Conservation (phyloP, 106 monocot genomes). For the Dendrobium chrysotoxum region DNA sequence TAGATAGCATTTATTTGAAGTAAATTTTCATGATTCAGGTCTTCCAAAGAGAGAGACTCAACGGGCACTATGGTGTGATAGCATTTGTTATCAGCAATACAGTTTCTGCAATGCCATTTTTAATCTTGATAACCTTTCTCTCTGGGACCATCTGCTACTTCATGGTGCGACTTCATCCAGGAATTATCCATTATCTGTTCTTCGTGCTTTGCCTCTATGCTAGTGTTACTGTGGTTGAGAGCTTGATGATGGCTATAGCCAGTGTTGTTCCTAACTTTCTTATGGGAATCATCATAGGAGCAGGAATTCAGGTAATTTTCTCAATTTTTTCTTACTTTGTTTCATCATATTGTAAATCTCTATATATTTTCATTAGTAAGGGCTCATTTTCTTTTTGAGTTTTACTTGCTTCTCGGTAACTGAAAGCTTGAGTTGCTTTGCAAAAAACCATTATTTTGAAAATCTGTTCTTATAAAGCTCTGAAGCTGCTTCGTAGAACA, state of each 20-base stretch:
- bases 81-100: slow-evolving; percentile 90
- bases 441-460: too few relatives aligned
- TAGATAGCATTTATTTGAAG: not conserved
- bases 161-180: slow-evolving; percentile 80
- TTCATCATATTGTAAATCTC: not conserved
- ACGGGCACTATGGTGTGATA: slow-evolving; percentile 81
- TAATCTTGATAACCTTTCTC: slow-evolving; percentile 62
- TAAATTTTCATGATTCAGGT: slow-evolving; percentile 36
- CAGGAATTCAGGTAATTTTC: slow-evolving; percentile 68
- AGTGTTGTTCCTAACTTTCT: slow-evolving; percentile 85
- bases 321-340: not conserved
- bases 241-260: slow-evolving; percentile 90
- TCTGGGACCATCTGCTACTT: slow-evolving; percentile 85
- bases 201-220: slow-evolving; percentile 67
- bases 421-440: too few relatives aligned
- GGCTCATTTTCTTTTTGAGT: too few relatives aligned
- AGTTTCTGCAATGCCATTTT: slow-evolving; percentile 66
- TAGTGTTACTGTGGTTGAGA: slow-evolving; percentile 79
- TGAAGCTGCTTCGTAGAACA: too few relatives aligned
- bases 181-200: slow-evolving; percentile 72
- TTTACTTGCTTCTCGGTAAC: too few relatives aligned
- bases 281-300: slow-evolving; percentile 83
- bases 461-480: too few relatives aligned
- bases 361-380: too few relatives aligned
- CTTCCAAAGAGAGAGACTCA: slow-evolving; percentile 81